Evolutionary conservation across 2,329 filamentous ascomycete genomes (phyloP).

Genomic region (Ceratocystis albifundus): DNA sequence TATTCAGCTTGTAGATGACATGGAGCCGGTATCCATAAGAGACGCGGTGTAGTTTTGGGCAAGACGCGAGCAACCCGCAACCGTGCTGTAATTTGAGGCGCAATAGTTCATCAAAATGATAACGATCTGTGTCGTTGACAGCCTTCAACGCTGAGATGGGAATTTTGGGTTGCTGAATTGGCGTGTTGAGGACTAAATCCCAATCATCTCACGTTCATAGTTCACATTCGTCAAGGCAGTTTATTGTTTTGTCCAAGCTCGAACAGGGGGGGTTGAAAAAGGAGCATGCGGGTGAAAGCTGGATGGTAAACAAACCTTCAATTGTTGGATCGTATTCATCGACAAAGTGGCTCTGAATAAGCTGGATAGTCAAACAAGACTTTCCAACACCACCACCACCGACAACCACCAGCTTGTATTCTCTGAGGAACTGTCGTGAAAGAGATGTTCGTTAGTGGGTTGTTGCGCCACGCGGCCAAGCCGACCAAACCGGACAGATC

Average conservation of each 20-base stretch:
- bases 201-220: not conserved
- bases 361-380: slow-evolving; percentile 96
- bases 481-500: not conserved
- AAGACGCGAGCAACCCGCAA: not conserved
- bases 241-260: slow-evolving; percentile 4
- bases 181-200: no score
- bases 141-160: no score
- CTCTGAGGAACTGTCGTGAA: slow-evolving; percentile 58
- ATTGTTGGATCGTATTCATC: slow-evolving; percentile 99
- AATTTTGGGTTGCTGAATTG: no score
- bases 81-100: not conserved
- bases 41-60: not conserved
- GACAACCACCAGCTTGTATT: slow-evolving; percentile 94
- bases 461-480: not conserved
- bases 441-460: slow-evolving; percentile 13
- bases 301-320: slow-evolving; percentile 56
- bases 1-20: not conserved
- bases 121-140: no score
- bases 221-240: not conserved
- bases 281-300: slow-evolving; percentile 18
- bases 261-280: slow-evolving; percentile 2
- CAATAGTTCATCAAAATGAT: not conserved
- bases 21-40: not conserved
- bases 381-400: slow-evolving; percentile 98
- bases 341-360: slow-evolving; percentile 92